A percentile compares a stretch with the other conserved stretches of the same genome.
These are phyloP conservation scores for Quercus tomentella DNA, from an alignment of 331 rosid species.

Conservation along the genomic window DNA sequence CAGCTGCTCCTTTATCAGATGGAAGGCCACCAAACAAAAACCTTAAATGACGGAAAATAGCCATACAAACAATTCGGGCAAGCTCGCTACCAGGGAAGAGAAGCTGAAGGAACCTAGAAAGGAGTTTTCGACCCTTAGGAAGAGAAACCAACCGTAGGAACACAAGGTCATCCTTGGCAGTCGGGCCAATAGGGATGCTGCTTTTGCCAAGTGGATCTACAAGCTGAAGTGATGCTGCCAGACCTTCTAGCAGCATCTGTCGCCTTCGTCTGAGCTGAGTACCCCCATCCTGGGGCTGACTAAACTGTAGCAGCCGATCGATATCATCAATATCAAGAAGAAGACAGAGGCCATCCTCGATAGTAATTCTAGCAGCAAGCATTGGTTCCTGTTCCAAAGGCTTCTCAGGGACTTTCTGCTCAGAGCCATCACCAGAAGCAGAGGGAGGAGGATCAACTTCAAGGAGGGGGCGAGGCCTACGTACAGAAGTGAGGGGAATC, in stretches of 20 bases:
- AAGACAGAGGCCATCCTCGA: slow-evolving; percentile 68
- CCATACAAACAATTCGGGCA: slow-evolving; percentile 66
- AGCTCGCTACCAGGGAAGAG: slow-evolving; percentile 64
- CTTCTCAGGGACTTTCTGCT: slow-evolving; percentile 45
- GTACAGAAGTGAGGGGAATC: slow-evolving; percentile 48
- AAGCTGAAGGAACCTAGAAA: slow-evolving; percentile 49
- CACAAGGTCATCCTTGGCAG: slow-evolving; percentile 62
- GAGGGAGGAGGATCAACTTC: slow-evolving; percentile 55
- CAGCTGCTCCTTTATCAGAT: slow-evolving; percentile 49
- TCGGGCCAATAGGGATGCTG: slow-evolving; percentile 42
- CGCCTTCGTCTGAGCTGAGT: slow-evolving; percentile 58
- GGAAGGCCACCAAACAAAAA: slow-evolving; percentile 63
- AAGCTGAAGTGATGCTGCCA: slow-evolving; percentile 67
- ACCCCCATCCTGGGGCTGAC: slow-evolving; percentile 64
- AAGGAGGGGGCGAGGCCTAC: slow-evolving; percentile 60
- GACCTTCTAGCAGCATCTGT: slow-evolving; percentile 61
- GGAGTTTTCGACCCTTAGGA: slow-evolving; percentile 59
- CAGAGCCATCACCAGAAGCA: slow-evolving; percentile 33
- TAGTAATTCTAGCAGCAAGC: slow-evolving; percentile 68
- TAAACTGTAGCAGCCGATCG: slow-evolving; percentile 51
- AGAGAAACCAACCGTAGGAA: slow-evolving; percentile 54
- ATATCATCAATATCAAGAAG: slow-evolving; percentile 76
- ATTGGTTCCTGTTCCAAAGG: slow-evolving; percentile 72
- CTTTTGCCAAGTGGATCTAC: slow-evolving; percentile 67
- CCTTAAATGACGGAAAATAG: slow-evolving; percentile 70